Evolutionary conservation across 129 eudicot genomes (phyloP).

Genomic region (Rutidosis leptorrhynchoides): DNA sequence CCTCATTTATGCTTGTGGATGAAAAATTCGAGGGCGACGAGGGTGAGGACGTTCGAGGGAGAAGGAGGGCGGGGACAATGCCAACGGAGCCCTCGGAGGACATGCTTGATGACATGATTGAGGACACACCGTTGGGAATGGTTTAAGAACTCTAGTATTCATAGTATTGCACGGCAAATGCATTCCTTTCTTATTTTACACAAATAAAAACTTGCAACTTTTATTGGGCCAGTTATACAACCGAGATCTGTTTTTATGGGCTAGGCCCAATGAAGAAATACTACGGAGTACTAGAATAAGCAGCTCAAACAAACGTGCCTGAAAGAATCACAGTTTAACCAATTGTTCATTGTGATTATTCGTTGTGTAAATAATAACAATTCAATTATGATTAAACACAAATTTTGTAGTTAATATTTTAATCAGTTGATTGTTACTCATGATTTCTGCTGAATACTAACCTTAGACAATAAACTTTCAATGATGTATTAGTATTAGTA

Average conservation of each 20-base stretch:
- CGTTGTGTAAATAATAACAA: background rate
- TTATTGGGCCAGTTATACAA: too few relatives aligned
- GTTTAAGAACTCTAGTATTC: background rate
- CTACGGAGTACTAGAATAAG: background rate
- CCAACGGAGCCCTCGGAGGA: too few relatives aligned
- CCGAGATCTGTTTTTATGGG: background rate
- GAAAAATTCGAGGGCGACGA: too few relatives aligned
- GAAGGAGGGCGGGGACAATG: too few relatives aligned
- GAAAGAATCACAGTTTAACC: background rate
- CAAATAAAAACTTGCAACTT: too few relatives aligned
- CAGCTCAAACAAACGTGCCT: background rate
- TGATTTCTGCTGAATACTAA: constrained; percentile 3
- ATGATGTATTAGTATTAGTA: background rate
- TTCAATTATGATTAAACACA: too few relatives aligned
- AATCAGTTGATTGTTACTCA: background rate
- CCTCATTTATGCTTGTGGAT: too few relatives aligned
- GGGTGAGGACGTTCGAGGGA: too few relatives aligned
- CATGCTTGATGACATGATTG: too few relatives aligned
- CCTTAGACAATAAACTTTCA: constrained; percentile 25
- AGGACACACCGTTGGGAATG: too few relatives aligned
- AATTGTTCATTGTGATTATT: constrained; percentile 6
- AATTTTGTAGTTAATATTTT: too few relatives aligned
- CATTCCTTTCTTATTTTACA: too few relatives aligned
- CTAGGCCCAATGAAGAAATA: background rate
- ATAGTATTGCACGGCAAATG: background rate